phyloP scores from a whole-genome alignment of 257 asterid genomes.

The Verbascum thapsus region DNA sequence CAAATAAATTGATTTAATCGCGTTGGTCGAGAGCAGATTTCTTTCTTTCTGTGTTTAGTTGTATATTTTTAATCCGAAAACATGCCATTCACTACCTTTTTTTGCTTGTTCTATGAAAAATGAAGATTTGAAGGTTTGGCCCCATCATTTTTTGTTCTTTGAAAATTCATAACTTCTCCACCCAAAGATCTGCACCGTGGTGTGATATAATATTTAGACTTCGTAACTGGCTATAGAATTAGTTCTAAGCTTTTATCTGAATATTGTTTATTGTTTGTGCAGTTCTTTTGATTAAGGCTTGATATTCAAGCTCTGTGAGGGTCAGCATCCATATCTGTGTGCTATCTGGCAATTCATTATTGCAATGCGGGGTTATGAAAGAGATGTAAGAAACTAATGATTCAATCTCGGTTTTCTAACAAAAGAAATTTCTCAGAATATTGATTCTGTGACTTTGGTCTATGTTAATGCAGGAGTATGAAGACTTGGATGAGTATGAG shows the following conservation, averaged over 20 bases:
- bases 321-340: constrained; percentile 24
- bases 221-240: too few relatives aligned
- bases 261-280: background rate
- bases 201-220: background rate
- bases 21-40: background rate
- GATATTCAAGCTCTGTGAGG: constrained; percentile 18
- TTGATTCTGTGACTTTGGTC: background rate
- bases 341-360: constrained; percentile 19
- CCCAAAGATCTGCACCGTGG: background rate
- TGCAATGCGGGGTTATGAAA: constrained; percentile 51
- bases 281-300: constrained; percentile 20
- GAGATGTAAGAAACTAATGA: constrained; percentile 42
- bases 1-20: constrained; percentile 5
- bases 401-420: background rate
- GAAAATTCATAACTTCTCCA: background rate
- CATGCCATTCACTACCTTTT: background rate
- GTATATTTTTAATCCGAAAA: background rate
- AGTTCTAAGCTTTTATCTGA: too few relatives aligned
- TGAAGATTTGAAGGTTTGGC: constrained; percentile 14
- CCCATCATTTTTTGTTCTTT: background rate
- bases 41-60: background rate
- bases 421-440: background rate
- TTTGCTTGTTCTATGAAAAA: background rate
- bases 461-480: constrained; percentile 59
- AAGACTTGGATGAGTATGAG: constrained; percentile 77